Percentiles rank a stretch among this genome's conserved stretches.
phyloP scores from a whole-genome alignment of 331 rosid genomes.

The Malus hybrid region DNA sequence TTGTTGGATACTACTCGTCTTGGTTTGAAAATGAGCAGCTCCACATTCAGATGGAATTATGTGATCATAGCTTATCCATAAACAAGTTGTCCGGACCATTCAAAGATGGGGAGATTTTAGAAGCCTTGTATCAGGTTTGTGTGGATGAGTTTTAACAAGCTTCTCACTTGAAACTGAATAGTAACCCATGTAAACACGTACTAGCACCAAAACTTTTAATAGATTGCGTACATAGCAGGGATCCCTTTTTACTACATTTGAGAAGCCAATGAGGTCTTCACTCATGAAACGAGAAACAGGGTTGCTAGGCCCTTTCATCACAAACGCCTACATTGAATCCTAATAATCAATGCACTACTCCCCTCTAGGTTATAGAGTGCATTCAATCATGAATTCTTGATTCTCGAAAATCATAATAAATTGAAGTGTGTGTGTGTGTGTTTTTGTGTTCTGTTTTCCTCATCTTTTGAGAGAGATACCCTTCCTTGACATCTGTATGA shows the following conservation, averaged over 20 bases:
- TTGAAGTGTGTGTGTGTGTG: neutral
- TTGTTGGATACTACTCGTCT: constrained; percentile 80
- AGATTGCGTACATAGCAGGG: neutral
- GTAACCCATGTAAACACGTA: neutral
- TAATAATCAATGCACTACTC: neutral
- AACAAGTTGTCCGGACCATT: constrained; percentile 20
- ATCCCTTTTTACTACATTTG: neutral
- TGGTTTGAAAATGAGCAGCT: constrained; percentile 89
- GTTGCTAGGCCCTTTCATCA: too few species aligned
- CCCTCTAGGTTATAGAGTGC: neutral
- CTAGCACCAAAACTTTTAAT: neutral
- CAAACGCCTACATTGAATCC: neutral
- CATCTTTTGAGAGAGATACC: neutral
- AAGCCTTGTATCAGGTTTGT: constrained; percentile 60
- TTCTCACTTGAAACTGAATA: neutral
- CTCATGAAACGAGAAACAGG: neutral
- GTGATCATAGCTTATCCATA: constrained; percentile 68
- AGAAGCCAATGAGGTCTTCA: neutral
- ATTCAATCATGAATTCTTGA: neutral
- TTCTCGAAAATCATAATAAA: neutral
- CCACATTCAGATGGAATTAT: constrained; percentile 90
- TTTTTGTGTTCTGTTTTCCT: neutral
- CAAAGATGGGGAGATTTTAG: constrained; percentile 46
- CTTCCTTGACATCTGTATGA: neutral
- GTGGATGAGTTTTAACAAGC: neutral